Conservation (phyloP, 2,329 filamentous ascomycete species). For the Phaeophleospora eucalypticola region DNA sequence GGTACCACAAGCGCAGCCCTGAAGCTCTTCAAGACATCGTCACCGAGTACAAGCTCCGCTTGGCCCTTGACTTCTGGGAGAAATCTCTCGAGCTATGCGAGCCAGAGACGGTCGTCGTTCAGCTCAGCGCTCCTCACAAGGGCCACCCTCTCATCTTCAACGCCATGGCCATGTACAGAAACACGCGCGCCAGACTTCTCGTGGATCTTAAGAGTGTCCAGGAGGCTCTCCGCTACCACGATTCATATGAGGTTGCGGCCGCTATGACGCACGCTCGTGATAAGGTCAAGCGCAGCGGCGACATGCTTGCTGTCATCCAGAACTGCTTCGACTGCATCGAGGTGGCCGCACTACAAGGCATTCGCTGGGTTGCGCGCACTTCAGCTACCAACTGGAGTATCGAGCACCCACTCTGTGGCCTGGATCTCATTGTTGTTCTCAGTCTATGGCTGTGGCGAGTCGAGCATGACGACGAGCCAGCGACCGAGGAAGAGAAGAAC, state of each 20-base stretch:
- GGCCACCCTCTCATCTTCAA: slow-evolving; percentile 97
- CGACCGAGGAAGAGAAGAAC: slow-evolving; percentile 73
- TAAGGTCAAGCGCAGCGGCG: slow-evolving; percentile 87
- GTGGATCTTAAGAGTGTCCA: slow-evolving; percentile 95
- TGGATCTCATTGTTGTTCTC: slow-evolving; percentile 96
- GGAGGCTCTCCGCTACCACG: slow-evolving; percentile 93
- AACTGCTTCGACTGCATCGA: slow-evolving; percentile 98
- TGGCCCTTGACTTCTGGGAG: slow-evolving; percentile 98
- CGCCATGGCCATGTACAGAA: slow-evolving; percentile 93
- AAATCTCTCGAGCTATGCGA: slow-evolving; percentile 91
- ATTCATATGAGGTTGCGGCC: slow-evolving; percentile 92
- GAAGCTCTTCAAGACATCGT: slow-evolving; percentile 95
- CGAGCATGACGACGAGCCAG: slow-evolving; percentile 95
- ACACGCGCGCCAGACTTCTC: slow-evolving; percentile 84
- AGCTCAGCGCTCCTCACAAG: slow-evolving; percentile 89
- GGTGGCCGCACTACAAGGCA: slow-evolving; percentile 87
- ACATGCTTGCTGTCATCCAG: slow-evolving; percentile 98
- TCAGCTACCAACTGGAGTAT: slow-evolving; percentile 99
- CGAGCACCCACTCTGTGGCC: slow-evolving; percentile 90
- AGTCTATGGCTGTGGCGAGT: slow-evolving; percentile 98
- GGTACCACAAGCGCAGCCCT: slow-evolving; percentile 98
- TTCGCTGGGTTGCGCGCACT: slow-evolving; percentile 96
- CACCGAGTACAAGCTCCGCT: slow-evolving; percentile 93
- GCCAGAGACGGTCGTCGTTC: slow-evolving; percentile 81
- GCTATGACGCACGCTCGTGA: slow-evolving; percentile 94